Percentiles rank a stretch among this genome's conserved stretches.
Conservation (phyloP, 2,329 filamentous ascomycete species). For the Passalora sequoiae region DNA sequence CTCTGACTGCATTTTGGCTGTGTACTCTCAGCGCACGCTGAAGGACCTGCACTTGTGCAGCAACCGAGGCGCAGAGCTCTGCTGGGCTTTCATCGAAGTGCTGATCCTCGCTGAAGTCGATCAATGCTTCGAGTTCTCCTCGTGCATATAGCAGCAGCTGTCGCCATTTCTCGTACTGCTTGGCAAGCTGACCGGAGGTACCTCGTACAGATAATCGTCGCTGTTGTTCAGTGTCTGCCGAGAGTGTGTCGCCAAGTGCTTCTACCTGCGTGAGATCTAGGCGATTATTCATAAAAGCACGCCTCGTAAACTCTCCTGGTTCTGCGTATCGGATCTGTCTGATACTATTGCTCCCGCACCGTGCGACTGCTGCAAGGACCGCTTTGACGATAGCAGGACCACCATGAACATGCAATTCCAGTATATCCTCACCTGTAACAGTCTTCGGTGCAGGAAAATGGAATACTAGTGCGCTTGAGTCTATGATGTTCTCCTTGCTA, state of each 20-base stretch:
- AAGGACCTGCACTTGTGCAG: slow-evolving; percentile 58
- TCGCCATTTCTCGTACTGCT: slow-evolving; percentile 79
- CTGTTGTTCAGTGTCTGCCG: slow-evolving; percentile 82
- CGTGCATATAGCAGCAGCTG: slow-evolving; percentile 70
- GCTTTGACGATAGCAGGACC: slow-evolving; percentile 84
- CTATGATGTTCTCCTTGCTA: slow-evolving; percentile 51
- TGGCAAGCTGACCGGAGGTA: slow-evolving; percentile 59
- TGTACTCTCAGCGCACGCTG: slow-evolving; percentile 61
- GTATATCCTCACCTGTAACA: slow-evolving; percentile 84
- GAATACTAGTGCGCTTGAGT: slow-evolving; percentile 73
- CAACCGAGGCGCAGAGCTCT: slow-evolving; percentile 66
- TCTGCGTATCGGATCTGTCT: slow-evolving; percentile 73
- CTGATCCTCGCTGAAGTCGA: slow-evolving; percentile 96
- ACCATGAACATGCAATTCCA: slow-evolving; percentile 93
- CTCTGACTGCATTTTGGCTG: slow-evolving; percentile 70
- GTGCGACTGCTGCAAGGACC: slow-evolving; percentile 66
- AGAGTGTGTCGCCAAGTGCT: slow-evolving; percentile 56
- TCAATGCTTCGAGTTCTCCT: slow-evolving; percentile 88
- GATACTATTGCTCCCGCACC: slow-evolving; percentile 13
- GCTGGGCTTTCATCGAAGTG: slow-evolving; percentile 85
- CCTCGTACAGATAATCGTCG: slow-evolving; percentile 78
- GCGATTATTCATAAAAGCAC: slow-evolving; percentile 81
- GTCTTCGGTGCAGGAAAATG: slow-evolving; percentile 77
- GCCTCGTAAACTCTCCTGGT: slow-evolving; percentile 88
- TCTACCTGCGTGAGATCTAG: slow-evolving; percentile 81